Evolutionary conservation across 257 asterid genomes (phyloP).

Genomic region (Agastache rugosa): DNA sequence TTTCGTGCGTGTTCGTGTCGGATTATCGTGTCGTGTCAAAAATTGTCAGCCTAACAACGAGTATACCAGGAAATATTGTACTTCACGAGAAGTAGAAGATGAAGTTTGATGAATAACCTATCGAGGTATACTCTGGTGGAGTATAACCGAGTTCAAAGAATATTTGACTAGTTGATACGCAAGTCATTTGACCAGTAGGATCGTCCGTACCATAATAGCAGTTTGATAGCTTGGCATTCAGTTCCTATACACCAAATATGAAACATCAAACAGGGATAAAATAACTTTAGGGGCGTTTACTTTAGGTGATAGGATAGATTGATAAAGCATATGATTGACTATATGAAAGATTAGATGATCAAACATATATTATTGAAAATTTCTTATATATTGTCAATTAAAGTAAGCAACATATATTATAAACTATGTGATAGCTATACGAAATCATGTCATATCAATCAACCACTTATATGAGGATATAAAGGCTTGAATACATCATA

Average conservation of each 20-base stretch:
- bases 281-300: no score
- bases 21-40: no score
- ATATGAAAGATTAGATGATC: no score
- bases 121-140: constrained; percentile 35
- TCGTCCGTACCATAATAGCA: constrained; percentile 23
- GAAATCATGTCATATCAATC: not conserved
- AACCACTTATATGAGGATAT: not conserved
- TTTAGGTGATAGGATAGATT: no score
- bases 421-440: not conserved
- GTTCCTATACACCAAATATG: constrained; percentile 25
- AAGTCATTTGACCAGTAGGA: constrained; percentile 40
- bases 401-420: no score
- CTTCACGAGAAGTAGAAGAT: not conserved
- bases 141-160: not conserved
- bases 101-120: constrained; percentile 20
- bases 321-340: no score
- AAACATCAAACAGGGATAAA: not conserved
- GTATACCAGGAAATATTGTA: not conserved
- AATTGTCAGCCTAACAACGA: no score
- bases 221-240: constrained; percentile 32
- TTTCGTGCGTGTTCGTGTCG: no score
- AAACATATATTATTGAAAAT: no score
- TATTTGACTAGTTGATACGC: constrained; percentile 44
- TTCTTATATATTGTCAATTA: not conserved
- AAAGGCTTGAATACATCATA: not conserved